These are phyloP conservation scores for Hyphopichia pseudoburtonii DNA, from an alignment of 1,139 yeast species.

Conservation along the genomic window DNA sequence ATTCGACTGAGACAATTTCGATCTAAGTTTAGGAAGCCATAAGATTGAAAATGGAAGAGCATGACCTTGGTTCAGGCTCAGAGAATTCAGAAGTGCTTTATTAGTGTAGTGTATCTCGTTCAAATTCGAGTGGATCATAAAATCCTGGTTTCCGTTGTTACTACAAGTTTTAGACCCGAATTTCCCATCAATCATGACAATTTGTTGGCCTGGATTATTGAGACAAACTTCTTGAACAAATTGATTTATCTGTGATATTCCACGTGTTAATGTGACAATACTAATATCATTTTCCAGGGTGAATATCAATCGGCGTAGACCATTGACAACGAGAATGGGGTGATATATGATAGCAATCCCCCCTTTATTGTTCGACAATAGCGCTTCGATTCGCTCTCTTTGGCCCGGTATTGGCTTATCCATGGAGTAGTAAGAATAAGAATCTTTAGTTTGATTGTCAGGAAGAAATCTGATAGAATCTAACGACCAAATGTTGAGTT, in stretches of 20 bases:
- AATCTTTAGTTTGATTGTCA: too few relatives aligned
- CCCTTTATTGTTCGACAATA: constrained; percentile 4
- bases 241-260: background rate
- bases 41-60: constrained; percentile 13
- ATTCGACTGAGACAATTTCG: constrained; percentile 3
- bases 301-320: constrained; percentile 10
- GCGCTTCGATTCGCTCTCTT: background rate
- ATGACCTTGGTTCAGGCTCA: too few relatives aligned
- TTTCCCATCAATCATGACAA: constrained; percentile 9
- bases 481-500: constrained; percentile 5
- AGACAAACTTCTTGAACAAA: background rate
- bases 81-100: too few relatives aligned
- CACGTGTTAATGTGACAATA: background rate
- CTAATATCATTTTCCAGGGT: background rate
- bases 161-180: background rate
- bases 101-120: constrained; percentile 4
- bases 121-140: constrained; percentile 13
- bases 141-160: background rate
- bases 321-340: constrained; percentile 12
- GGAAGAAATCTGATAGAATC: constrained; percentile 2
- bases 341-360: constrained; percentile 18
- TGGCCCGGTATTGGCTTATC: constrained; percentile 8
- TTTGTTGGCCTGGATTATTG: constrained; percentile 1
- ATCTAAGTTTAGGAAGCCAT: constrained; percentile 22
- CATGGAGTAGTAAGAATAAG: constrained; percentile 6